Evolutionary conservation across 78 protist species (phyloP), one percentile per base, ranked within the genome.

Genomic region (Parvularia atlantis): DNA sequence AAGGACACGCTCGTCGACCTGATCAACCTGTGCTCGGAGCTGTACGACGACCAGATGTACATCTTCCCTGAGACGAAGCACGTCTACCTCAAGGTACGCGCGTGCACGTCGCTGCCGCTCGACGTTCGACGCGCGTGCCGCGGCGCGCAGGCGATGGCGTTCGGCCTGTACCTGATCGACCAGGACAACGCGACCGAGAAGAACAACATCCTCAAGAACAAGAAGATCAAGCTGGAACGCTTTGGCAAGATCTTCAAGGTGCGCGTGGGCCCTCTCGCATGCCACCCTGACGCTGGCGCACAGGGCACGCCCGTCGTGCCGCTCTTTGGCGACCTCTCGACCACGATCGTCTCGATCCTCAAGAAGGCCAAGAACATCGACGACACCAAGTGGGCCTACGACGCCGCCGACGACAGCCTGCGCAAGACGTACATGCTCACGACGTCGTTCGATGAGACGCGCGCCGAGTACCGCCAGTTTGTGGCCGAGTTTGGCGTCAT

Each of bases 281-380:
- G n/a, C n/a, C n/a, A n/a, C n/a, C n/a, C n/a, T n/a, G n/a, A n/a
- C n/a, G n/a, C n/a, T n/a, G n/a, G n/a, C n/a, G n/a, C n/a, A n/a
- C n/a, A 64, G 68, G 60, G 66, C 60, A 20, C 66, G 46, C 91
- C 91, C 3, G 73, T 78, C 9, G 88, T 89, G 9, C 85, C 86
- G 53, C 69, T 89, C 44, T 85, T 81, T 56, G 94, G 91, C 57
- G 94, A 89, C 73, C 87, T 89, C 91, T 77, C 69, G 37, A 65
- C 81, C 44, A 41, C 71, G 26, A 28, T 81, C 46, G 68, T 48
- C 33, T 28, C 78, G 20, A 16, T 87, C 57, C 67, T 89, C 39
- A 36, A 63, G n/a, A 33, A 52, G 28, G 36, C 71, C 24, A 86
- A 91, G 36, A 83, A 80, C 68, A 72, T 78, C 57, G 77, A 75